Evolutionary conservation across 495 filamentous ascomycete genomes (phyloP), one percentile per base, ranked within the genome.

Genomic region (Hypoxylon perforatum): DNA sequence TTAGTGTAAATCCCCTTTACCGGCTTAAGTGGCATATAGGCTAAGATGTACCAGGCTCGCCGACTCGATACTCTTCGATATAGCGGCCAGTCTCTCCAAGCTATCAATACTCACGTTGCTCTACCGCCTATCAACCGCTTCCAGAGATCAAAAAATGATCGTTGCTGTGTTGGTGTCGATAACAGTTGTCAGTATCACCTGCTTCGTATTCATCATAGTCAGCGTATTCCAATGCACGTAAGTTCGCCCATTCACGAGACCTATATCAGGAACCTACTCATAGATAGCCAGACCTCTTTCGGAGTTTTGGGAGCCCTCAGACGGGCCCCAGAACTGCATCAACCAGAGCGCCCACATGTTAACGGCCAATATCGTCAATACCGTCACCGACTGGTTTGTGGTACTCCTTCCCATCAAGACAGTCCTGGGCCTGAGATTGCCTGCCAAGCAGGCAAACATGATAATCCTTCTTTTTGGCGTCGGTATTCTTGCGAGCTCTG

Each of bases 391-490:
- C 63, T 81, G 90, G 46, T 46, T 85, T 1, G 79, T 81, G 18
- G 85, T 87, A 0, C 67, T 85, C 9, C 63, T 90, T 1, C 88
- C 88, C 0, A 86, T 90, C 62, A 82, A 84, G n/a, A 77, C 86
- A 35, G 80, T 87, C 30, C 80, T 83, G 78, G 77, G 80, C 10
- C 71, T 90, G 19, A 79, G 85, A 36, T 75, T 90, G 52, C 83
- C 86, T 22, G 36, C 74, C 15, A 80, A 77, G 25, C 86, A 88
- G 57, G 78, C 82, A n/a, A 61, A 86, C 30, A 82, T 84, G 9
- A 80, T 90, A 6, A 80, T 85, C 15, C 75, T 83, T 14, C 83
- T 90, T 25, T 88, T 91, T 28, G 82, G 78, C 9, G 57, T 88
- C 11, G 88, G 87, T 0, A 78, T 87, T 21, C 52, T 88, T 17